A percentile compares a stretch with the other conserved stretches of the same genome.
These are phyloP conservation scores for Cairneyella variabilis DNA, from an alignment of 495 filamentous ascomycete genomes.

Conservation along the genomic window DNA sequence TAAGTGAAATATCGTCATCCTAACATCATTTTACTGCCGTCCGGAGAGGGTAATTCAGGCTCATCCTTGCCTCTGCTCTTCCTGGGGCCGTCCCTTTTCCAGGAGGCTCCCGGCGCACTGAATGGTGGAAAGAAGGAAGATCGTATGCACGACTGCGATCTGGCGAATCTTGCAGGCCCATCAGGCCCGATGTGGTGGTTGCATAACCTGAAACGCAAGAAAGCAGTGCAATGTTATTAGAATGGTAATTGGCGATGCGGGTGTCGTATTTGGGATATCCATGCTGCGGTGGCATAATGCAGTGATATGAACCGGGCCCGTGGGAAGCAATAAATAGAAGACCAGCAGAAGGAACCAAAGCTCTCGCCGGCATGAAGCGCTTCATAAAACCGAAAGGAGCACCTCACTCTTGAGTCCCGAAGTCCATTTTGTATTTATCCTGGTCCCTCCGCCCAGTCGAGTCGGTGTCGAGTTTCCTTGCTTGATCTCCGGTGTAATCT, in stretches of 20 bases:
- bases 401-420: too few relatives aligned
- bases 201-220: slow-evolving; percentile 20
- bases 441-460: too few relatives aligned
- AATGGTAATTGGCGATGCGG: too few relatives aligned
- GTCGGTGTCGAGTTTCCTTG: too few relatives aligned
- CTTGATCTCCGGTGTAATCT: neutral
- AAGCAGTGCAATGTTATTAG: slow-evolving; percentile 3
- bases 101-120: neutral
- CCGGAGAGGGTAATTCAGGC: neutral
- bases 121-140: neutral
- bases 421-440: too few relatives aligned
- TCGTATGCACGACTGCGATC: slow-evolving; percentile 8
- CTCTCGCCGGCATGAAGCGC: neutral
- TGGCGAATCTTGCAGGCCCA: neutral
- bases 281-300: too few relatives aligned
- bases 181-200: slow-evolving; percentile 1
- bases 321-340: too few relatives aligned
- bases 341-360: neutral
- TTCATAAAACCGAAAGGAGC: neutral
- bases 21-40: neutral
- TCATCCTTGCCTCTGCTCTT: neutral
- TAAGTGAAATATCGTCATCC: neutral
- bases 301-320: too few relatives aligned
- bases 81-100: neutral
- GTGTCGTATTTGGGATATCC: too few relatives aligned